A percentile compares a stretch with the other conserved stretches of the same genome.
Evolutionary conservation across 345 rosid species (phyloP).

Genomic region (Eucalyptus paniculata): DNA sequence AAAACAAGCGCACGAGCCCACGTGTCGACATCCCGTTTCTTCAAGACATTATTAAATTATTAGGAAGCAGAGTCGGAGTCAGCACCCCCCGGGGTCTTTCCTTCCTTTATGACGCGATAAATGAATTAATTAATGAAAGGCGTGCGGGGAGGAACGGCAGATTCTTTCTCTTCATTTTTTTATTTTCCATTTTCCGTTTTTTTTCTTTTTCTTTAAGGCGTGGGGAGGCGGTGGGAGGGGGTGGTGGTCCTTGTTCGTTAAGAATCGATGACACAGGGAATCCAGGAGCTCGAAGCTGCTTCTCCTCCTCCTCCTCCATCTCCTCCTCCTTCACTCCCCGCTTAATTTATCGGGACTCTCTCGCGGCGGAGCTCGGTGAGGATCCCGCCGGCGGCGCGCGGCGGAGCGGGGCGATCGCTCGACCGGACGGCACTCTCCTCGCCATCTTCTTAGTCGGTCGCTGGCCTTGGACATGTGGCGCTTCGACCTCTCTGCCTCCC

Average conservation of each 20-base stretch:
- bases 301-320: neutral
- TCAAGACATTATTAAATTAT: neutral
- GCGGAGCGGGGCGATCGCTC: neutral
- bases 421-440: neutral
- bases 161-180: neutral
- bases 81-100: neutral
- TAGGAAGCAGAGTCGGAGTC: neutral
- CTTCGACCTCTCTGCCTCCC: constrained; percentile 25
- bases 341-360: neutral
- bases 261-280: neutral
- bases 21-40: neutral
- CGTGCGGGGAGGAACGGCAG: neutral
- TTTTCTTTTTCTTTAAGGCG: too few relatives aligned
- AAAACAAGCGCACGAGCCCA: neutral
- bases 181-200: neutral
- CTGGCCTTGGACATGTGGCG: constrained; percentile 38
- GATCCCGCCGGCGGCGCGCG: neutral
- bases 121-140: neutral
- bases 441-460: neutral
- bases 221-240: neutral
- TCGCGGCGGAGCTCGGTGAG: neutral
- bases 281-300: neutral
- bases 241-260: neutral
- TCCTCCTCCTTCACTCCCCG: neutral
- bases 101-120: neutral